These are phyloP conservation scores for Pichia deserticola DNA, from an alignment of 805 yeast species.

Conservation along the genomic window DNA sequence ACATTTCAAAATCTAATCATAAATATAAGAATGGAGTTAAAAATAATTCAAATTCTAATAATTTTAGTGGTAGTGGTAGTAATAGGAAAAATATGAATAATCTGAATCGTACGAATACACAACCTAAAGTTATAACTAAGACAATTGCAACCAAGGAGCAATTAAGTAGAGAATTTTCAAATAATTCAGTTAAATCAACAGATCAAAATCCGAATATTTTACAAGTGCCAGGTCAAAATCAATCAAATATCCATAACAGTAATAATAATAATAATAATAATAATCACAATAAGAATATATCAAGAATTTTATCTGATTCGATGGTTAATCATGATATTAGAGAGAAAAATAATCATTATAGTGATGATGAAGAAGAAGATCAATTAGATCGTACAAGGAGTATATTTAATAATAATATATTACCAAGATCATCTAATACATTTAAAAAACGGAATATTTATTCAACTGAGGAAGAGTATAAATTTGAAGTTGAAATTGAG, in stretches of 20 bases:
- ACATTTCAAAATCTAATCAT: background rate
- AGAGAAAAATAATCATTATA: background rate
- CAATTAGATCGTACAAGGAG: background rate
- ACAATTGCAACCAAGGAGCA: slow-evolving; percentile 12
- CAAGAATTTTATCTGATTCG: too few species aligned
- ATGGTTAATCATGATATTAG: too few species aligned
- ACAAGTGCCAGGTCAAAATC: background rate
- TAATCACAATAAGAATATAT: background rate
- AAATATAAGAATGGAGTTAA: too few species aligned
- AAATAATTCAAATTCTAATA: too few species aligned
- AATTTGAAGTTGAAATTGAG: slow-evolving; percentile 5
- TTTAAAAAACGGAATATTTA: background rate
- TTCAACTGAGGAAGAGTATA: slow-evolving; percentile 1
- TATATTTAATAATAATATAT: background rate
- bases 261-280: background rate
- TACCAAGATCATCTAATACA: background rate
- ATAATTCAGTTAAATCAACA: background rate
- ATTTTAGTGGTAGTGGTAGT: too few species aligned
- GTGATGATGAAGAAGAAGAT: background rate
- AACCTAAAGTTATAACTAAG: slow-evolving; percentile 1
- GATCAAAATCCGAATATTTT: background rate
- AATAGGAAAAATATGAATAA: too few species aligned
- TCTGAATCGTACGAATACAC: too few species aligned
- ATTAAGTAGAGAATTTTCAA: slow-evolving; percentile 8
- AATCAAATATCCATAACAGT: background rate